Evolutionary conservation across 1,284 basidiomycete species (phyloP).

Genomic region (Abortiporus biennis): DNA sequence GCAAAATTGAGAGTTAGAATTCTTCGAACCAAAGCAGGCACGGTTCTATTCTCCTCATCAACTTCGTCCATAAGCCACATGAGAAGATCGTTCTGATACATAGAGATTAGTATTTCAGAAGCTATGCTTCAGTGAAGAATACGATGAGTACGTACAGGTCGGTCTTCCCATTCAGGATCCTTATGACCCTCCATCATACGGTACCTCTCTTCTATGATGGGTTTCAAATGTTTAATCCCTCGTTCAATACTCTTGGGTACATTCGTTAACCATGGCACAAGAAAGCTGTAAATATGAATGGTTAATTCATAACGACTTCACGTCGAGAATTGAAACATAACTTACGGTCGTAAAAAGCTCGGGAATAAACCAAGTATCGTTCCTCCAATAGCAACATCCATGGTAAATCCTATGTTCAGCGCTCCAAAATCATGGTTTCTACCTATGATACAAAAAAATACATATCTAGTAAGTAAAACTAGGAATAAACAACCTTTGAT

Average conservation of each 20-base stretch:
- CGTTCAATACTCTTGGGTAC: constrained; percentile 12
- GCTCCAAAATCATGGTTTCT: constrained; percentile 25
- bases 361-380: constrained; percentile 30
- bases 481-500: constrained; percentile 25
- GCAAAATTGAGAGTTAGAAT: constrained; percentile 40
- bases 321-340: not conserved
- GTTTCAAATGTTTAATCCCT: constrained; percentile 23
- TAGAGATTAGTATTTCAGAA: not conserved
- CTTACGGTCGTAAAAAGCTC: constrained; percentile 32
- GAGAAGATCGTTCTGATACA: constrained; percentile 34
- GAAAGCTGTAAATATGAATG: constrained; percentile 19
- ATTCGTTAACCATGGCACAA: constrained; percentile 19
- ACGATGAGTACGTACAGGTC: constrained; percentile 14
- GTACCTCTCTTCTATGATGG: constrained; percentile 20
- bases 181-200: constrained; percentile 14
- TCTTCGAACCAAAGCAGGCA: constrained; percentile 28
- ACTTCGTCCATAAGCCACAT: constrained; percentile 40
- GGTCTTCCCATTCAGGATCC: constrained; percentile 10
- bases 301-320: constrained; percentile 8
- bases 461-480: not conserved
- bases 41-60: constrained; percentile 23
- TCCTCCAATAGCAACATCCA: constrained; percentile 23
- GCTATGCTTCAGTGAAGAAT: constrained; percentile 9
- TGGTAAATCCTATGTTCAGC: constrained; percentile 27
- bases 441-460: constrained; percentile 1